Evolutionary conservation across 2,329 filamentous ascomycete genomes (phyloP), one percentile per base, ranked within the genome.

Genomic region (Boeremia lycopersici): DNA sequence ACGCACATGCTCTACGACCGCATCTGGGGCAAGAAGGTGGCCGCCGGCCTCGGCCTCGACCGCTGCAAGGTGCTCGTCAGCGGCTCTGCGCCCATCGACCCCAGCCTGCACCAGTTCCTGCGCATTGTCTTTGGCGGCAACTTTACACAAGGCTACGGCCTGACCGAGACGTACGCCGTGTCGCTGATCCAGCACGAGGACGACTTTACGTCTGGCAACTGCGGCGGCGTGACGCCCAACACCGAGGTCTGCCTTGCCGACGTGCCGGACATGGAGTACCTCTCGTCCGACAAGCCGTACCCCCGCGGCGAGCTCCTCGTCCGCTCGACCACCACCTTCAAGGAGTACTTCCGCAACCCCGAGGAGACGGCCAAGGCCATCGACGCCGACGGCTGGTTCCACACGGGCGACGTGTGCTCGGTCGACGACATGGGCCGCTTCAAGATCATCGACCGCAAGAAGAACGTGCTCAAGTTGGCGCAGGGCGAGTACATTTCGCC

Each of bases 401-500:
- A 90, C 74, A 97, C 92, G 0, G 95, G 95, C 50, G 95, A 99
- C 69, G 93, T 99, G 62, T 91, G 87, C 70, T 85, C 87, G 61
- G 82, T 99, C 23, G 95, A 99, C 76, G 86, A 87, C 63, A 77
- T 90, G 70, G 95, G 95, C 59, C 90, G 93, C 57, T 89, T 98
- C 81, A 87, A 86, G 76, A 96, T 99, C 76, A 89, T 99, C 68
- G 95, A 99, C 77, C 92, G 95, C 68, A 89, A 92, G 78, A 99
- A 99, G 89, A 98, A 98, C 77, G 91, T 99, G n/a, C 86, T 99
- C 72, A 99, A 99, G 84, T 86, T 99, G 51, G 88, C 93, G 0
- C 95, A 99, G 77, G 95, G 95, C 74, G 95, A 99, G 79, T 99
- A 99, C 78, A 91, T 99, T 69, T 96, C 93, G 1, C 95, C 95